These are phyloP conservation scores for Alternaria consortialis DNA, from an alignment of 2,329 filamentous ascomycete genomes.

Conservation along the genomic window DNA sequence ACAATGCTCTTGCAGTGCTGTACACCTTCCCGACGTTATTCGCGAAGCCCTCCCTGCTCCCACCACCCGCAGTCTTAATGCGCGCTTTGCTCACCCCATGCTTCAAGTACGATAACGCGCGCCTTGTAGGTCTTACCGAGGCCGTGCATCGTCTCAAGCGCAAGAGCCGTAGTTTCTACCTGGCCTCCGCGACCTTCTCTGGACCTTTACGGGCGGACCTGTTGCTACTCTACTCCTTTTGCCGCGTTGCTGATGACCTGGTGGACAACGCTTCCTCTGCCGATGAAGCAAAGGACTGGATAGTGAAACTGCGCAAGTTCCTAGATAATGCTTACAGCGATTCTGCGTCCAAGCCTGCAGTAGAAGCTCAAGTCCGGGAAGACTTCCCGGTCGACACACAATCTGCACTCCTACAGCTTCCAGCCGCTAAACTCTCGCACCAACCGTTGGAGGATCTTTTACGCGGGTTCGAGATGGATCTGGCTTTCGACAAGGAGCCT, in stretches of 20 bases:
- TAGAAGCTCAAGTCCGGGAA: conserved; percentile 51
- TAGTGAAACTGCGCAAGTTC: conserved; percentile 66
- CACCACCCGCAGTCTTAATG: conserved; percentile 61
- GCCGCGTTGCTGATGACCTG: conserved; percentile 76
- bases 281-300: conserved; percentile 65
- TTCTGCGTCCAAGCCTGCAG: conserved; percentile 15
- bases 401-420: conserved; percentile 68
- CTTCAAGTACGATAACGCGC: conserved; percentile 64
- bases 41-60: conserved; percentile 58
- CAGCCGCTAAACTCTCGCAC: conserved; percentile 63
- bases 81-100: conserved; percentile 61
- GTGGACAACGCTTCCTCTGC: conserved; percentile 69
- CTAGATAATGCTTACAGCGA: conserved; percentile 63
- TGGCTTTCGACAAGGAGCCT: conserved; percentile 59
- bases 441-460: conserved; percentile 71
- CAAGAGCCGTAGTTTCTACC: conserved; percentile 78
- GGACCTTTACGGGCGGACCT: conserved; percentile 74
- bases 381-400: conserved; percentile 64
- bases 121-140: conserved; percentile 67
- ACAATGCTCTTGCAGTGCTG: conserved; percentile 72
- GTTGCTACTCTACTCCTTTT: conserved; percentile 76
- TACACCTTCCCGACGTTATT: conserved; percentile 70
- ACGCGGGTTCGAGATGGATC: conserved; percentile 74
- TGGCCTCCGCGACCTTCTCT: conserved; percentile 74
- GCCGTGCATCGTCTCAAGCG: conserved; percentile 65